These are phyloP conservation scores for Tephrocybe sp. DNA, from an alignment of 768 basidiomycete species.

Conservation along the genomic window DNA sequence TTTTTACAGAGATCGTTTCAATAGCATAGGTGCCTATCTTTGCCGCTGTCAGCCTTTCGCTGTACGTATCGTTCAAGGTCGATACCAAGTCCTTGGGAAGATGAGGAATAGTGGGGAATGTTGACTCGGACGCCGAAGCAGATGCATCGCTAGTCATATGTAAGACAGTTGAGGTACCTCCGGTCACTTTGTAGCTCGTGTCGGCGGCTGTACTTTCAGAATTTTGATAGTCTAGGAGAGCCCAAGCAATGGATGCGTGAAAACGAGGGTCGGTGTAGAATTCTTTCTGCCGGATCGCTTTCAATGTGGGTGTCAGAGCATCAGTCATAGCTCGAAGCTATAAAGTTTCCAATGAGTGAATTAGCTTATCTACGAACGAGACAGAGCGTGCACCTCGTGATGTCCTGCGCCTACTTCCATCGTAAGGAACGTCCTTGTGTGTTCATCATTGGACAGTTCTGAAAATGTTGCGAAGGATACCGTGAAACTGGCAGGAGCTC, in stretches of 20 bases:
- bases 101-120: constrained; percentile 48
- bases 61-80: constrained; percentile 49
- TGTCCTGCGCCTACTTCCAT: constrained; percentile 86
- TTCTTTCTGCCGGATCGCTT: constrained; percentile 64
- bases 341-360: constrained; percentile 4
- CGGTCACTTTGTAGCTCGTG: constrained; percentile 2
- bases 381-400: constrained; percentile 56
- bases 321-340: constrained; percentile 62
- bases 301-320: constrained; percentile 58
- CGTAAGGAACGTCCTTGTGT: constrained; percentile 76
- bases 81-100: constrained; percentile 51
- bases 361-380: not conserved
- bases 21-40: constrained; percentile 52
- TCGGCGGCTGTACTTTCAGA: not conserved
- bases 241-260: constrained; percentile 91
- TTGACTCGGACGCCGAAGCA: constrained; percentile 12
- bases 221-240: constrained; percentile 47
- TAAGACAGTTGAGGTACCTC: constrained; percentile 9
- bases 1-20: constrained; percentile 58
- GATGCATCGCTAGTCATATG: constrained; percentile 10
- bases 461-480: constrained; percentile 74
- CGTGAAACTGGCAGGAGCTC: constrained; percentile 51
- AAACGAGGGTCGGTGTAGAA: constrained; percentile 85
- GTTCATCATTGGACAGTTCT: constrained; percentile 77
- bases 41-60: constrained; percentile 38